These are phyloP conservation scores for Phialocephala sp. DNA, from an alignment of 2,329 filamentous ascomycete species.

Conservation along the genomic window DNA sequence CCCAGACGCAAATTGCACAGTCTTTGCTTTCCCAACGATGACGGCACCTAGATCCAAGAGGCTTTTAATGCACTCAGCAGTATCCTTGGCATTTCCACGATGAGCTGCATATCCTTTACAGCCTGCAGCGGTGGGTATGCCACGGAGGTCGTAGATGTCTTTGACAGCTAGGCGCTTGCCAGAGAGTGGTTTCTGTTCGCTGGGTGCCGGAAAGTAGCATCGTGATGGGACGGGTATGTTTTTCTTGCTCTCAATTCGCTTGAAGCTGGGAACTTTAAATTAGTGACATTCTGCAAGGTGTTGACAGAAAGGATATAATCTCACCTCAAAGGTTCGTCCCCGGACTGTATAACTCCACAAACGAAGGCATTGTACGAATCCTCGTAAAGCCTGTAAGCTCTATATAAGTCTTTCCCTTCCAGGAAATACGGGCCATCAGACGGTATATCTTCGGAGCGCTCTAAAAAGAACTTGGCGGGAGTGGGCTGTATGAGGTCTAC, in stretches of 20 bases:
- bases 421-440: conserved; percentile 27
- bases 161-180: conserved; percentile 67
- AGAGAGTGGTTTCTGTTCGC: conserved; percentile 57
- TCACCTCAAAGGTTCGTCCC: conserved; percentile 1
- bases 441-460: neutral
- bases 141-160: conserved; percentile 64
- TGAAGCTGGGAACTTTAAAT: conserved; percentile 9
- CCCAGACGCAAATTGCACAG: conserved; percentile 50
- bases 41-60: conserved; percentile 65
- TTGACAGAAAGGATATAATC: conserved; percentile 24
- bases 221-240: conserved; percentile 61
- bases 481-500: neutral
- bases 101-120: conserved; percentile 62
- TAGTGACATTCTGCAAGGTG: neutral
- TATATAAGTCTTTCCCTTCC: conserved; percentile 12
- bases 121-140: conserved; percentile 59
- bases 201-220: conserved; percentile 56
- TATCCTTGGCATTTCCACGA: conserved; percentile 50
- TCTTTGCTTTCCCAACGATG: conserved; percentile 58
- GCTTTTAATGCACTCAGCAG: conserved; percentile 56
- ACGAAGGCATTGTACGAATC: conserved; percentile 27
- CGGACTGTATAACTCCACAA: conserved; percentile 17
- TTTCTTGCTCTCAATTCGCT: conserved; percentile 29
- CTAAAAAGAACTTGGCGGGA: neutral
- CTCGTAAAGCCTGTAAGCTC: conserved; percentile 24